Base-by-base conservation (phyloP, 805 yeast genomes). In the Saccharomycopsis vini region DNA sequence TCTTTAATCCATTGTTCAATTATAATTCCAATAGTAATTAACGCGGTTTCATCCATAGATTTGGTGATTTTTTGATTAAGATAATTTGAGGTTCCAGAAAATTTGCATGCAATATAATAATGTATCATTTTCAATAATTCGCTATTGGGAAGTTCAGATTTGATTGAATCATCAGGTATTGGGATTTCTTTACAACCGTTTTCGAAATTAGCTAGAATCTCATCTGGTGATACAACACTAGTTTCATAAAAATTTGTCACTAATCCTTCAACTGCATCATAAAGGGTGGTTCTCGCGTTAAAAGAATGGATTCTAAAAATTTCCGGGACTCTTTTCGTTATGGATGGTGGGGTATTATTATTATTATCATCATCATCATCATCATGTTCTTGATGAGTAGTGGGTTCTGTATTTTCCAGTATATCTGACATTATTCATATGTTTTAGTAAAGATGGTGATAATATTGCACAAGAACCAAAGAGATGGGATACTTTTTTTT, bases 11-110 rank as follows among this genome's bases (percentile, higher is more conserved):
- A 42, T 15, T 40, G 42, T 28, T 45, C 50, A 10, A 48, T 33
- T 5, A 45, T 16, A 26, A 48, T 23, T 6, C 51, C 51, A n/a
- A 48, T 15, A n/a, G 50, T 40, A 3, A 48, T 32, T 18, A 48
- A 36, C 13, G 47, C 50, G 15, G 51, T 34, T 29, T 45, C 51
- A 20, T 48, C 51, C 42, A 42, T 39, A 20, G 16, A 23, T 23
- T 36, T 37, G 26, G 21, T 29, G 12, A 33, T 9, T 16, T 19
- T 31, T 22, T 28, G 6, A 15, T 31, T 29, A 7, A 10, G 18
- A n/a, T 5, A 16, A 5, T 26, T 33, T 35, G 19, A 24, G 18
- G 34, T 12, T 21, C 29, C 16, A 16, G 37, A 21, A 23, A 40
- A 15, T 19, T 43, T 40, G 5, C 36, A 19, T 28, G 45, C 26